Base-by-base conservation (phyloP, 768 basidiomycete genomes). In the Auriscalpium vulgare region DNA sequence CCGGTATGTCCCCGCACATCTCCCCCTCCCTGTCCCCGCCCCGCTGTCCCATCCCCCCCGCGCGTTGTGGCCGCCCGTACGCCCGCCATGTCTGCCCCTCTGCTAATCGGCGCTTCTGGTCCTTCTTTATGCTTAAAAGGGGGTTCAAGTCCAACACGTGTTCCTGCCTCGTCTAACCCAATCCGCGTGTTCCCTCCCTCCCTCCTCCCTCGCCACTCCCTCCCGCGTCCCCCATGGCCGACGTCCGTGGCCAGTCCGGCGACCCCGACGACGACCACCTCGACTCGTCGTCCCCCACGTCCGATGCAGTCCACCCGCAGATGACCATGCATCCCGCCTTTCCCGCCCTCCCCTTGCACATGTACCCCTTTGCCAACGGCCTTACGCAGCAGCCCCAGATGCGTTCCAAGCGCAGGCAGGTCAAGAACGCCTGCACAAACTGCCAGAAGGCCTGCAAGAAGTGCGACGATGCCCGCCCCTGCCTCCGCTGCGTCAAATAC, bases 381-480 rank as follows among this genome's bases (percentile, higher is more conserved):
- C 47, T 75, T 68, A 65, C 71, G 63, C 64, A 77, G 56, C 74
- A 77, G 35, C 75, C 78, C 60, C 75, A 78, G 21, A 74, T 79
- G 58, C 84, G 85, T 61, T 76, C 86, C 40, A 92, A 92, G 71
- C 88, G 90, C 61, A 77, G 85, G 53, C 90, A 92, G 65, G 91
- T 92, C 75, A 92, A 91, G 79, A 91, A 91, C 61, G 90, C 90
- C 52, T 92, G 91, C 71, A 91, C 89, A 36, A 88, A 88, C 61
- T 92, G 91, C 66, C 91, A 91, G 70, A 91, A 89, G 68, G 87
- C 90, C 3, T 92, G 88, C 78, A 92, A 92, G 77, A 91, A 91
- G 69, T 92, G 89, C 67, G 91, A 92, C 71, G 89, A 91, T 64
- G 91, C 87, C 63, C 81, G 93, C 60, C 93, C 93, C 58, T 97